Evolutionary conservation across 176 grass and related monocot species (phyloP), one percentile per base, ranked within the genome.

Genomic region (Puya raimondii): DNA sequence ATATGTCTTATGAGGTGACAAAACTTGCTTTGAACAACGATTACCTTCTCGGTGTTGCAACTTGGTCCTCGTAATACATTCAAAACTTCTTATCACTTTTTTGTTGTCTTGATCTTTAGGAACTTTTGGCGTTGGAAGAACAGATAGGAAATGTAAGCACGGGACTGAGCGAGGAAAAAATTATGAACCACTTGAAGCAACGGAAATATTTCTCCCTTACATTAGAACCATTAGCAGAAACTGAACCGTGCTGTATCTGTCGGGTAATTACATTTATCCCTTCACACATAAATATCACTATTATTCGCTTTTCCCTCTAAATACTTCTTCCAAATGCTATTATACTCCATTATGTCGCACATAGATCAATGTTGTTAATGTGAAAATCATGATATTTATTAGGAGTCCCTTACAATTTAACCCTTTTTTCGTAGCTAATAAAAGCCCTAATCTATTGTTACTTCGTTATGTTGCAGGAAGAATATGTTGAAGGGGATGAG

Each of bases 1-100:
- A 79, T 50, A 72, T 79, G 77, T 79, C 77, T 51, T 79, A 79
- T 79, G 77, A 79, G 77, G 77, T 79, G 66, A 42, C 51, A 64
- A 21, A 21, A 70, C 4, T 10, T 71, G 20, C 18, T 6, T 9
- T 53, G 11, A 53, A 65, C 54, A 59, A 15, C 10, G 4, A 59
- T 15, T 59, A 59, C 2, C 54, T 59, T 20, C 33, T 42, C 9
- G 53, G 49, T 10, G 69, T 70, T 49, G 10, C 27, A 57, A 58
- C 20, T 68, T 56, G 50, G 18, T 54, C 49, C 48, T 71, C 22
- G 0, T 75, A 26, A 59, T 17, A 59, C 54, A 59, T 13, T 23
- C 22, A 47, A 64, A 49, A 15, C 42, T 73, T 70, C 71, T 49
- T 70, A 63, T 17, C 63, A 70, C 11, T 76, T 27, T 48, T 68